Base-by-base conservation (phyloP, 2,329 filamentous ascomycete genomes). In the Fusarium nodosum region DNA sequence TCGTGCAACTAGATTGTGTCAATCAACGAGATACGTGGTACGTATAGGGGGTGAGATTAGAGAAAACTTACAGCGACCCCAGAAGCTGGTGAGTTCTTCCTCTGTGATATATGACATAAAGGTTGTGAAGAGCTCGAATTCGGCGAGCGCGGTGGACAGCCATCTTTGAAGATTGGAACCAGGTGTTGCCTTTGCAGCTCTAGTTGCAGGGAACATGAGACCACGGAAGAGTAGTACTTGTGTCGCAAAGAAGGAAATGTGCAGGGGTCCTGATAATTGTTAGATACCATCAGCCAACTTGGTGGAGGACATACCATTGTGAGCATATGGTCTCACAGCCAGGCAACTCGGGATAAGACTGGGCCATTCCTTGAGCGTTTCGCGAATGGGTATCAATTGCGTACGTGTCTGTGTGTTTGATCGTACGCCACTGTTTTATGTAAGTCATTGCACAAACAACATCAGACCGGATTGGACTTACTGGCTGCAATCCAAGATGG, bases 181-280 rank as follows among this genome's bases (percentile, higher is more conserved):
- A 0, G 79, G 75, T 1, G 76, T 78, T 0, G 68, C 66, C 33
- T 83, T 83, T 9, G 82, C 78, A 3, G 74, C 76, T 51, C 79
- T 80, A 3, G 80, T 83, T 2, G 82, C 81, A 7, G 83, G 83
- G 16, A 78, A 79, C 81, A 84, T 84, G 2, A 85, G 75, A 0
- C 81, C 82, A 5, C 83, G 77, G 46, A 80, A 82, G 9, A 82
- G 74, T 0, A 85, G 76, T 3, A 80, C 79, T 47, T 83, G 78
- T 4, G 79, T 74, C 28, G 82, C 79, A 34, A 81, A 82, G 52
- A 79, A 83, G 1, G 80, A 76, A 1, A 85, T 72, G 53, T 84
- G 80, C 3, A 84, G 74, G 8, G 81, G 80, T 15, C 77, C 78
- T 70, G 52, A 28, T 31, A 20, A 2, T 68, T 74, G 54, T 60